Evolutionary conservation across 2,329 filamentous ascomycete genomes (phyloP).

Genomic region (Clonostachys rosea): DNA sequence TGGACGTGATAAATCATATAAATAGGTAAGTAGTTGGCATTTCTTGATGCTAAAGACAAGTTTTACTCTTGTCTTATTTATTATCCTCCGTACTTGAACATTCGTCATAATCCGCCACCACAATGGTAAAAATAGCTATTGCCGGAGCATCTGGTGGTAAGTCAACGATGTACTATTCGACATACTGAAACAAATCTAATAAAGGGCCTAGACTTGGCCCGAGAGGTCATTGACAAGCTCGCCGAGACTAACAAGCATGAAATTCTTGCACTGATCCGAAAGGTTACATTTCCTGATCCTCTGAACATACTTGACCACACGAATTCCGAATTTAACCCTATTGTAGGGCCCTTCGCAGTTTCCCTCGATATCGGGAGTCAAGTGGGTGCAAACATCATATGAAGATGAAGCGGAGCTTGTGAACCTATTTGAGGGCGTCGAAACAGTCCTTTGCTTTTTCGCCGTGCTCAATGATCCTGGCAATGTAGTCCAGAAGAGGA

Average conservation of each 20-base stretch:
- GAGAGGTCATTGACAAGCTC: neutral
- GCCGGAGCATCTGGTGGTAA: neutral
- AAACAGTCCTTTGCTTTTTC: slow-evolving; percentile 50
- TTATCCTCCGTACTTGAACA: too few species aligned
- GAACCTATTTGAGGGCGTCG: slow-evolving; percentile 23
- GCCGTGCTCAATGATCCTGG: slow-evolving; percentile 10
- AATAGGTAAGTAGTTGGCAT: too few species aligned
- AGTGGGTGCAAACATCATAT: neutral
- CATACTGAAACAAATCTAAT: neutral
- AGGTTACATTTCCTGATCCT: neutral
- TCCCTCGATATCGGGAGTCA: neutral
- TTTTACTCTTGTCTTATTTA: too few species aligned
- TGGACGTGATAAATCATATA: too few species aligned
- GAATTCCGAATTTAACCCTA: neutral
- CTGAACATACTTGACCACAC: too few species aligned
- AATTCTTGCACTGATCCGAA: neutral
- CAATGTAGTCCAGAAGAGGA: slow-evolving; percentile 24
- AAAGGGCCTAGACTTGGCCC: neutral
- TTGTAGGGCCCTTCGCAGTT: neutral
- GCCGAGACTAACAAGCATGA: neutral
- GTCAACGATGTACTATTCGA: neutral
- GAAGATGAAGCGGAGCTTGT: neutral
- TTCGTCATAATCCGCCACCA: neutral
- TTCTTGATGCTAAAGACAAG: too few species aligned
- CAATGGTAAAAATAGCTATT: neutral